Conservation (phyloP, 352 stramenopile genomes). For the Blastocystis sp. region DNA sequence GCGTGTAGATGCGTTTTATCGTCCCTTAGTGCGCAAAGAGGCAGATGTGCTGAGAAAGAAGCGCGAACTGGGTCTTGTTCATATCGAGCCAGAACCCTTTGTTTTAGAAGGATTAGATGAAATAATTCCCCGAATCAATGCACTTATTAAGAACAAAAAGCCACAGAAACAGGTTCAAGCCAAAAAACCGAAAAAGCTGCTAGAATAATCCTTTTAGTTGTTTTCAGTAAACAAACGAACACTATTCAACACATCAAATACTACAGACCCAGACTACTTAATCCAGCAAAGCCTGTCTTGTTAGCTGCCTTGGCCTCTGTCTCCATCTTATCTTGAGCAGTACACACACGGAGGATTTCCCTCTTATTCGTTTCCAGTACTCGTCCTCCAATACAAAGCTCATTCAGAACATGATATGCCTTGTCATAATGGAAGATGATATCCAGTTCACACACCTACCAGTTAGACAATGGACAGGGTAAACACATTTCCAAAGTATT, state of each 20-base stretch:
- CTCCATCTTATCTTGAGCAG: constrained; percentile 81
- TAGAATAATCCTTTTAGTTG: background rate
- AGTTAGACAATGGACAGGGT: background rate
- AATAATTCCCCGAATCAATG: constrained; percentile 24
- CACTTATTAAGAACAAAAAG: background rate
- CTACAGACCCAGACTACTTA: constrained; percentile 58
- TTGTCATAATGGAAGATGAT: constrained; percentile 99
- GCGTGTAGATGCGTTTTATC: background rate
- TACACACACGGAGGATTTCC: constrained; percentile 79
- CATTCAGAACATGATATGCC: constrained; percentile 99
- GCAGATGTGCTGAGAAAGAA: constrained; percentile 25
- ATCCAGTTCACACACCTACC: constrained; percentile 81
- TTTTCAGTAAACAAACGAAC: background rate
- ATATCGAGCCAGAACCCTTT: constrained; percentile 52
- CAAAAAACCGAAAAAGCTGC: background rate
- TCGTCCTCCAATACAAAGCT: constrained; percentile 95
- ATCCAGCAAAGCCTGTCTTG: constrained; percentile 57
- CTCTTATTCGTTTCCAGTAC: constrained; percentile 90
- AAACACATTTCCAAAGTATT: constrained; percentile 86
- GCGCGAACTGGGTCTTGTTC: background rate
- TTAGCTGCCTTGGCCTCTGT: constrained; percentile 76
- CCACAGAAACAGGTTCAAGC: background rate
- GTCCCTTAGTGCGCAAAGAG: background rate
- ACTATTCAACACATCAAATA: constrained; percentile 48
- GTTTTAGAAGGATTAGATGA: constrained; percentile 21